These are phyloP conservation scores for Tephrocybe sp. DNA, from an alignment of 768 basidiomycete genomes.

Conservation along the genomic window DNA sequence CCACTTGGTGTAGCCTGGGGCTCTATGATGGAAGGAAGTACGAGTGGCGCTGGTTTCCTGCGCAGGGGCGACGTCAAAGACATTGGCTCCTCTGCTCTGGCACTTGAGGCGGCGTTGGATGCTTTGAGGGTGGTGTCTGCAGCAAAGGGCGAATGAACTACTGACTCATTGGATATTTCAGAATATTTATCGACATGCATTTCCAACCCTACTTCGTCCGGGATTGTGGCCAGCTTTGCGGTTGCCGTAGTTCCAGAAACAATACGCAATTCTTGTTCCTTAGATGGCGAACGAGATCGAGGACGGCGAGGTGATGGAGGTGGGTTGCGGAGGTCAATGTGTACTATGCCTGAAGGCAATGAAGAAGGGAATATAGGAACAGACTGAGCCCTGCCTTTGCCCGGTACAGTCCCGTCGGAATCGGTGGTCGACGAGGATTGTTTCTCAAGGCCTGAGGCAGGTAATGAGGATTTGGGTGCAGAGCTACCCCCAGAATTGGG, in stretches of 20 bases:
- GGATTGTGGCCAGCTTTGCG: constrained; percentile 17
- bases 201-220: constrained; percentile 20
- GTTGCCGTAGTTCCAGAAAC: constrained; percentile 17
- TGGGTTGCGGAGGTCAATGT: constrained; percentile 44
- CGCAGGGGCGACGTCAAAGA: neutral
- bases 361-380: constrained; percentile 41
- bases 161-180: constrained; percentile 12
- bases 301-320: constrained; percentile 39
- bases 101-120: no score
- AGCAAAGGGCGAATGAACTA: neutral
- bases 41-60: neutral
- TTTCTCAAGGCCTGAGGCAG: constrained; percentile 22
- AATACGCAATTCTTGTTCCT: constrained; percentile 34
- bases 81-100: neutral
- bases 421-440: constrained; percentile 18
- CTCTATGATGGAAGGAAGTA: constrained; percentile 11
- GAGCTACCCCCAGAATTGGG: constrained; percentile 23
- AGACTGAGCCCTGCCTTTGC: constrained; percentile 42
- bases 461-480: constrained; percentile 25
- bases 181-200: constrained; percentile 25
- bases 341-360: constrained; percentile 24
- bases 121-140: no score
- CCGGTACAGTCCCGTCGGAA: constrained; percentile 13
- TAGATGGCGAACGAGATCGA: constrained; percentile 45
- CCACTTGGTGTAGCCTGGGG: constrained; percentile 24